A percentile compares a stretch with the other conserved stretches of the same genome.
Evolutionary conservation across 2,329 filamentous ascomycete genomes (phyloP).

Genomic region (Fusarium bactridioides): DNA sequence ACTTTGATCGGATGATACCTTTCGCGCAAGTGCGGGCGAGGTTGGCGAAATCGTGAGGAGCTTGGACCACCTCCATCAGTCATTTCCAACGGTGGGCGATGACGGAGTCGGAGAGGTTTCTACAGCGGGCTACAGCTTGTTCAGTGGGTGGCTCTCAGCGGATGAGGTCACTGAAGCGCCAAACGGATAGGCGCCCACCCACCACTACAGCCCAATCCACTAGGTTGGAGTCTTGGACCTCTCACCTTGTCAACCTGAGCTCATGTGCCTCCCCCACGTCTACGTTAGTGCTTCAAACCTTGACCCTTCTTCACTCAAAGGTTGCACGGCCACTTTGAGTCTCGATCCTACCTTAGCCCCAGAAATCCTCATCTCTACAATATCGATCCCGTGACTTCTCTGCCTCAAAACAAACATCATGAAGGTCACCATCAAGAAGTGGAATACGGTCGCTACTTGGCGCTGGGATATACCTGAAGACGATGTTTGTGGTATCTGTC

Average conservation of each 20-base stretch:
- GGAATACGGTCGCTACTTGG: conserved; percentile 96
- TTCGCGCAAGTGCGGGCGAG: conserved; percentile 30
- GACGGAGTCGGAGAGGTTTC: conserved; percentile 12
- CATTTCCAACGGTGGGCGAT: conserved; percentile 16
- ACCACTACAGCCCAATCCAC: conserved; percentile 8
- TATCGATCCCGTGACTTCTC: conserved; percentile 16
- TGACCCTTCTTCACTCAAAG: conserved; percentile 12
- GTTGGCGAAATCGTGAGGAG: conserved; percentile 41
- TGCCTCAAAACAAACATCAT: conserved; percentile 57
- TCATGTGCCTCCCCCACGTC: conserved; percentile 13
- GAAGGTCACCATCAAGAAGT: conserved; percentile 95
- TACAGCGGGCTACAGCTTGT: conserved; percentile 21
- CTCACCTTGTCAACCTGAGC: conserved; percentile 9
- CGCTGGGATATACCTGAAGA: conserved; percentile 97
- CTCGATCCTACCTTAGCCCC: neutral
- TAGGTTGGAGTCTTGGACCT: neutral
- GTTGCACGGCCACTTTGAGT: conserved; percentile 28
- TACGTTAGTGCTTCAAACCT: conserved; percentile 25
- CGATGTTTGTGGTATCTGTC: conserved; percentile 98
- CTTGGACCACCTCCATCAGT: conserved; percentile 40
- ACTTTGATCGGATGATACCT: conserved; percentile 36
- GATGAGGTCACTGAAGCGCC: conserved; percentile 38
- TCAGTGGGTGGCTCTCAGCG: conserved; percentile 31
- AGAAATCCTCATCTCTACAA: neutral
- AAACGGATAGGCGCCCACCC: conserved; percentile 7